phyloP scores from a whole-genome alignment of 768 basidiomycete genomes.

The Boletus coccyginus region DNA sequence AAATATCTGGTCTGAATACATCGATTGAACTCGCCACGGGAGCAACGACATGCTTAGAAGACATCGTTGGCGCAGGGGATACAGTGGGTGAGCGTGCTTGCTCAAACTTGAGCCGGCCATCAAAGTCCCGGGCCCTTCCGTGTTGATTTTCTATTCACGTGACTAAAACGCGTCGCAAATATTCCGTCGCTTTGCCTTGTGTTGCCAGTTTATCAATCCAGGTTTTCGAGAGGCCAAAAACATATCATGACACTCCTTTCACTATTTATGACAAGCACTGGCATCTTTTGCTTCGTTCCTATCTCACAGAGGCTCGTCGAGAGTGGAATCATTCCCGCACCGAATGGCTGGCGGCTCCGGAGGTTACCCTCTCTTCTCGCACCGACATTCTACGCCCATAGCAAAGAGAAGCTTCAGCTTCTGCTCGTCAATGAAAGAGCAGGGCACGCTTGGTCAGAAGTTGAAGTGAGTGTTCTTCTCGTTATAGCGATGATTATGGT shows the following conservation, averaged over 20 bases:
- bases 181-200: neutral
- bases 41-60: conserved; percentile 39
- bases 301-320: conserved; percentile 24
- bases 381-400: neutral
- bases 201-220: neutral
- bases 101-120: neutral
- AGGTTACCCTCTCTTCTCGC: neutral
- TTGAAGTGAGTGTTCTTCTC: conserved; percentile 4
- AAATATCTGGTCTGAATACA: conserved; percentile 76
- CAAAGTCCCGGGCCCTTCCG: neutral
- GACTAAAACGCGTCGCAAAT: conserved; percentile 10
- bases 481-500: neutral
- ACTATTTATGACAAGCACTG: conserved; percentile 21
- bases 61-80: conserved; percentile 26
- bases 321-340: conserved; percentile 18
- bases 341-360: conserved; percentile 5
- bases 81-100: too few species aligned
- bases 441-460: neutral
- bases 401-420: neutral
- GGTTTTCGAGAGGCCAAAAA: neutral
- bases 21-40: conserved; percentile 52
- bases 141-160: conserved; percentile 25
- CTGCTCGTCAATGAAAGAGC: neutral
- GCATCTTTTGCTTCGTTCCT: conserved; percentile 26
- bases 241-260: conserved; percentile 22